phyloP scores from a whole-genome alignment of 1,284 basidiomycete species.

The Mixia osmundae region DNA sequence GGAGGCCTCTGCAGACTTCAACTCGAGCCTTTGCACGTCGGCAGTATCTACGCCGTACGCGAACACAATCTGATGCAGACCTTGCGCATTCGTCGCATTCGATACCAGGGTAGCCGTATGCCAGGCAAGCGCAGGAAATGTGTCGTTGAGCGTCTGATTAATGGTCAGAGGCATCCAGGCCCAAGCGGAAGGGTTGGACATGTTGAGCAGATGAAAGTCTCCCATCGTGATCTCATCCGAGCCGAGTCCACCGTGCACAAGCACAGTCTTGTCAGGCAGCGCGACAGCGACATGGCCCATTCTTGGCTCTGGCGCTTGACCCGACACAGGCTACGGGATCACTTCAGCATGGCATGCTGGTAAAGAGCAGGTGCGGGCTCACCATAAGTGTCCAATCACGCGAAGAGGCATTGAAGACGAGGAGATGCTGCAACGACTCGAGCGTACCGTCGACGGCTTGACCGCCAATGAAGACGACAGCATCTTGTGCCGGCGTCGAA shows the following conservation, averaged over 20 bases:
- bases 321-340: constrained; percentile 9
- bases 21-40: too few species aligned
- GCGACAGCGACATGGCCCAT: constrained; percentile 20
- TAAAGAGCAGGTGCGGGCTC: not conserved
- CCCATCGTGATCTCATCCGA: constrained; percentile 11
- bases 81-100: too few species aligned
- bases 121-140: constrained; percentile 18
- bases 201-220: constrained; percentile 17
- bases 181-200: constrained; percentile 4
- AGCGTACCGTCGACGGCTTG: constrained; percentile 15
- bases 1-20: too few species aligned
- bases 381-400: constrained; percentile 16
- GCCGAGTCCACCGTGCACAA: constrained; percentile 20
- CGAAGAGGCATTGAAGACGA: constrained; percentile 16
- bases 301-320: constrained; percentile 16
- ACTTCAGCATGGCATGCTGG: not conserved
- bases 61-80: constrained; percentile 19
- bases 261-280: constrained; percentile 16
- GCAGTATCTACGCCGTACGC: constrained; percentile 19
- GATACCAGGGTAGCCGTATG: constrained; percentile 19
- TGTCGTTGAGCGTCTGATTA: constrained; percentile 5
- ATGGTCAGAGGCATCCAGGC: constrained; percentile 13
- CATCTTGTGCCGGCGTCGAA: constrained; percentile 3
- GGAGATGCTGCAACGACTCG: constrained; percentile 12
- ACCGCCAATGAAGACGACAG: constrained; percentile 20